Percentiles rank a stretch among this genome's conserved stretches.
Evolutionary conservation across 805 yeast genomes (phyloP).

Genomic region (Wickerhamomyces sydowiorum): DNA sequence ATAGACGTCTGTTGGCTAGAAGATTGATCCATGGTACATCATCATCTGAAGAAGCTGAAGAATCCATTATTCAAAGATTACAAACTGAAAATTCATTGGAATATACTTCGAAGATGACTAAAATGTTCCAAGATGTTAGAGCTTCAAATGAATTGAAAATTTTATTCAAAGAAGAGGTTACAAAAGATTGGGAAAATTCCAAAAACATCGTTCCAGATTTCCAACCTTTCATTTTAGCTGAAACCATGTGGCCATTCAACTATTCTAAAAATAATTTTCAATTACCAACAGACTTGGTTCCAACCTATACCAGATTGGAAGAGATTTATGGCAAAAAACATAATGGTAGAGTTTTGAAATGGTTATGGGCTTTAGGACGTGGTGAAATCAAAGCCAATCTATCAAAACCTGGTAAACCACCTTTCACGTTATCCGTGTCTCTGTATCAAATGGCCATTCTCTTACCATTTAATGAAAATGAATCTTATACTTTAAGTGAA

Average conservation of each 20-base stretch:
- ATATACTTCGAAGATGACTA: slow-evolving; percentile 88
- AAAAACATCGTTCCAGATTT: slow-evolving; percentile 43
- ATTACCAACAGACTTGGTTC: slow-evolving; percentile 63
- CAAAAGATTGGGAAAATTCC: slow-evolving; percentile 26
- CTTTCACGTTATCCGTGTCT: slow-evolving; percentile 76
- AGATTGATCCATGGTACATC: slow-evolving; percentile 85
- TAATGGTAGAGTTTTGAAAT: slow-evolving; percentile 80
- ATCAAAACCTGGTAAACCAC: slow-evolving; percentile 74
- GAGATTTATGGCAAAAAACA: slow-evolving; percentile 70
- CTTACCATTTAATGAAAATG: slow-evolving; percentile 72
- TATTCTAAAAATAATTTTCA: slow-evolving; percentile 34
- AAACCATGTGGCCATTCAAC: slow-evolving; percentile 80
- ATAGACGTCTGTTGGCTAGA: slow-evolving; percentile 82
- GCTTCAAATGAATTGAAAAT: slow-evolving; percentile 70
- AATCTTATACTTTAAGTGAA: slow-evolving; percentile 52
- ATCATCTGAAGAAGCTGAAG: slow-evolving; percentile 76
- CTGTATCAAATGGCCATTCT: slow-evolving; percentile 84
- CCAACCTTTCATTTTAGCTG: slow-evolving; percentile 75
- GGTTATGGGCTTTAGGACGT: slow-evolving; percentile 95
- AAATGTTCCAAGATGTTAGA: slow-evolving; percentile 93
- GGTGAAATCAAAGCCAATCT: slow-evolving; percentile 88
- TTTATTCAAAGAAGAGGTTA: slow-evolving; percentile 44
- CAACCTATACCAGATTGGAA: slow-evolving; percentile 62
- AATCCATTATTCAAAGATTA: slow-evolving; percentile 73
- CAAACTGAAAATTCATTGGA: slow-evolving; percentile 89